Percentiles rank a stretch among this genome's conserved stretches.
phyloP scores from a whole-genome alignment of 345 rosid species.

The Capsella bursapastoris region DNA sequence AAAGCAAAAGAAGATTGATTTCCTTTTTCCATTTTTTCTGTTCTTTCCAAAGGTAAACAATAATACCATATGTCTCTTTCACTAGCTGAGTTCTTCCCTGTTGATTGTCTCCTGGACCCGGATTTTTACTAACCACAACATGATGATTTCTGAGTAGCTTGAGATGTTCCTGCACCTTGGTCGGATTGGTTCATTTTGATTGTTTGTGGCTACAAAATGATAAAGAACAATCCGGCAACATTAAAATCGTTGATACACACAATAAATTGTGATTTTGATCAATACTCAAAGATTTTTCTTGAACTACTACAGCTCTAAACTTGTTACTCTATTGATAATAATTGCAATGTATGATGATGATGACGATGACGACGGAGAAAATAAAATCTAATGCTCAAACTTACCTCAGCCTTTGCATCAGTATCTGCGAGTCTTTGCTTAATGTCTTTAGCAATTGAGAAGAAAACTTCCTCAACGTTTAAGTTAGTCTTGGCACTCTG shows the following conservation, averaged over 20 bases:
- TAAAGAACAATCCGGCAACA: not conserved
- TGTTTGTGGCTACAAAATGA: constrained; percentile 62
- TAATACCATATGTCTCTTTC: not conserved
- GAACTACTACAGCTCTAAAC: not conserved
- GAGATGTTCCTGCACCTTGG: constrained; percentile 64
- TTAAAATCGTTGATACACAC: not conserved
- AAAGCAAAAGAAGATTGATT: constrained; percentile 16
- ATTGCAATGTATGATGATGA: constrained; percentile 23
- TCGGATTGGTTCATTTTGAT: constrained; percentile 75
- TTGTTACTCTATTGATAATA: not conserved
- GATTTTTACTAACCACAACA: constrained; percentile 67
- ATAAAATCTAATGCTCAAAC: not conserved
- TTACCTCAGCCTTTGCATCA: constrained; percentile 74
- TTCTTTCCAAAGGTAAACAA: constrained; percentile 15
- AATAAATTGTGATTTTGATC: not conserved
- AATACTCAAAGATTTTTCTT: not conserved
- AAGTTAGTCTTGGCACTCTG: constrained; percentile 94
- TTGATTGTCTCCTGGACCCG: constrained; percentile 1
- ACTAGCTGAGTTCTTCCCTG: constrained; percentile 27
- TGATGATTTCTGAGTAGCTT: constrained; percentile 72
- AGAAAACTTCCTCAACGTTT: constrained; percentile 91
- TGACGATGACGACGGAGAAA: constrained; percentile 22
- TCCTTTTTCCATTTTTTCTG: not conserved
- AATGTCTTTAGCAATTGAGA: constrained; percentile 78
- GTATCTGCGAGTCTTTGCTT: constrained; percentile 86